phyloP scores from a whole-genome alignment of 768 basidiomycete species.

The Tylopilus vinaceipallidus region DNA sequence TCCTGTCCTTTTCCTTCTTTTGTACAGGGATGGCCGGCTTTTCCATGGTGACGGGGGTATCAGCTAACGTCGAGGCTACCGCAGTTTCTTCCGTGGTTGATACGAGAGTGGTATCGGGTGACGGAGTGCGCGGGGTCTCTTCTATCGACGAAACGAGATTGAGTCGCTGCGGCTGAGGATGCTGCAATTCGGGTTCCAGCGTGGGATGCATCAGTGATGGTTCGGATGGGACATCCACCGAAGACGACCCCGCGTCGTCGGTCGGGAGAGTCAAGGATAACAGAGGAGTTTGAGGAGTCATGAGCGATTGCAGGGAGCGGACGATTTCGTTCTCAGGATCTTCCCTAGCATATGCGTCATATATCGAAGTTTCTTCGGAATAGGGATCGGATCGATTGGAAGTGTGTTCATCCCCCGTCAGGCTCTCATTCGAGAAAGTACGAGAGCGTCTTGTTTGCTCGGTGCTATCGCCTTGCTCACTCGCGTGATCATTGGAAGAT shows the following conservation, averaged over 20 bases:
- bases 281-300: constrained; percentile 19
- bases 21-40: constrained; percentile 31
- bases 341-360: constrained; percentile 72
- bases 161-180: constrained; percentile 62
- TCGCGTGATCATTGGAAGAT: constrained; percentile 51
- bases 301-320: constrained; percentile 20
- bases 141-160: constrained; percentile 32
- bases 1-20: constrained; percentile 74
- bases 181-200: constrained; percentile 49
- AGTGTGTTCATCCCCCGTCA: constrained; percentile 39
- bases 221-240: constrained; percentile 15
- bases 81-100: constrained; percentile 27
- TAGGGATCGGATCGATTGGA: constrained; percentile 64
- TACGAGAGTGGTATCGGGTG: constrained; percentile 43
- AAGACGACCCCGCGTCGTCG: constrained; percentile 10
- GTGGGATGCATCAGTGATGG: constrained; percentile 34
- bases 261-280: constrained; percentile 25
- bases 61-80: constrained; percentile 25
- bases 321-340: constrained; percentile 46
- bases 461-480: constrained; percentile 60
- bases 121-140: constrained; percentile 55
- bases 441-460: constrained; percentile 36
- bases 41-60: constrained; percentile 17
- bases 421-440: constrained; percentile 38
- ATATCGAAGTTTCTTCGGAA: constrained; percentile 79